Percentiles rank a stretch among this genome's conserved stretches.
Conservation (phyloP, 805 yeast species). For the Aciculoconidium aculeatum region DNA sequence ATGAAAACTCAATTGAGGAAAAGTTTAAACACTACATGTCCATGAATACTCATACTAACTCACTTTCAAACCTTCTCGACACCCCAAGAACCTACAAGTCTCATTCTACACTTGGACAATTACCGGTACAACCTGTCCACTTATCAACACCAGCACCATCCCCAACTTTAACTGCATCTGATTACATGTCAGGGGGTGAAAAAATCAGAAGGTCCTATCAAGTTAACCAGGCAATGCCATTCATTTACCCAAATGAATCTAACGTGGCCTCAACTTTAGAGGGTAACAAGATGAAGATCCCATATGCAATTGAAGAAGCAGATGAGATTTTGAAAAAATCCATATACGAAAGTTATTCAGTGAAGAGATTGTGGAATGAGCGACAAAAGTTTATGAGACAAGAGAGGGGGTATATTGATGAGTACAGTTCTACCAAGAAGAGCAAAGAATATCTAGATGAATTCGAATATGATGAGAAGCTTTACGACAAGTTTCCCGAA, state of each 20-base stretch:
- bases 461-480: slow-evolving; percentile 23
- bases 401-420: slow-evolving; percentile 51
- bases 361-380: slow-evolving; percentile 66
- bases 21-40: slow-evolving; percentile 31
- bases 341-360: slow-evolving; percentile 60
- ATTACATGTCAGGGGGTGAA: slow-evolving; percentile 42
- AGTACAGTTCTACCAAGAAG: slow-evolving; percentile 11
- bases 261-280: slow-evolving; percentile 4
- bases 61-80: slow-evolving; percentile 55
- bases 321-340: slow-evolving; percentile 57
- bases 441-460: slow-evolving; percentile 10
- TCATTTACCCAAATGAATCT: slow-evolving; percentile 50
- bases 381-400: slow-evolving; percentile 64
- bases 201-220: slow-evolving; percentile 54
- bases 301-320: slow-evolving; percentile 77
- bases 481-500: slow-evolving; percentile 25
- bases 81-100: slow-evolving; percentile 49
- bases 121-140: slow-evolving; percentile 55
- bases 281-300: slow-evolving; percentile 32
- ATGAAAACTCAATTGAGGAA: slow-evolving; percentile 12
- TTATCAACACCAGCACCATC: slow-evolving; percentile 88
- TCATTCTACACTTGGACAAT: slow-evolving; percentile 36
- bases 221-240: slow-evolving; percentile 62
- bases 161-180: slow-evolving; percentile 50
- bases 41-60: slow-evolving; percentile 40